phyloP scores from a whole-genome alignment of 2,329 filamentous ascomycete species.

The Elsinoe ampelina region DNA sequence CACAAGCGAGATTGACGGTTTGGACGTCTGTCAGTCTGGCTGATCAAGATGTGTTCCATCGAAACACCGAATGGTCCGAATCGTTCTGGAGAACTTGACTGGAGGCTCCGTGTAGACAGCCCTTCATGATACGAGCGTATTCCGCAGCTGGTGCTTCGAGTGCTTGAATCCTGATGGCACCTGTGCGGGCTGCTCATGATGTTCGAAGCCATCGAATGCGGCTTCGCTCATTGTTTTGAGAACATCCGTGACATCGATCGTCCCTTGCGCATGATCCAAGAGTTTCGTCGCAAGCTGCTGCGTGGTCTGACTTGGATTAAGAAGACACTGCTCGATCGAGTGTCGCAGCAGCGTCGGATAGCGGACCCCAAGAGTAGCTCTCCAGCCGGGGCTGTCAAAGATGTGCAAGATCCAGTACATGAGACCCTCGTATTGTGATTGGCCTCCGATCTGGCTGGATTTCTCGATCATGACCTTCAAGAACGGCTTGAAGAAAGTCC shows the following conservation, averaged over 20 bases:
- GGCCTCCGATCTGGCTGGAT: neutral
- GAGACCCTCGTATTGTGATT: neutral
- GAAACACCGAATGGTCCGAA: no score
- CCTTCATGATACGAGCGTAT: neutral
- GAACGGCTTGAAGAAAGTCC: neutral
- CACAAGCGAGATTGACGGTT: no score
- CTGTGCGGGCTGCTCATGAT: neutral
- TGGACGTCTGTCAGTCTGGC: no score
- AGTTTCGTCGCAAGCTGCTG: conserved; percentile 23
- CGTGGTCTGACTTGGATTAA: conserved; percentile 31
- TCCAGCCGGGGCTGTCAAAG: neutral
- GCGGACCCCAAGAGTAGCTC: neutral
- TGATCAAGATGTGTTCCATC: no score
- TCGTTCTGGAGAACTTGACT: no score
- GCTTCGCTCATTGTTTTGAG: neutral
- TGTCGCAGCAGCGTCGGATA: neutral
- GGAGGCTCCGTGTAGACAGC: no score
- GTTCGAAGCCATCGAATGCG: neutral
- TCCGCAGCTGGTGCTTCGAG: neutral
- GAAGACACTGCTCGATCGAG: conserved; percentile 27
- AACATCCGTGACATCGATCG: neutral
- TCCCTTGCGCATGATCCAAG: neutral
- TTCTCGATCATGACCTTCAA: neutral
- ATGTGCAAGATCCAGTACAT: neutral
- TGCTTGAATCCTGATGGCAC: neutral